Evolutionary conservation across 78 protist genomes (phyloP), one percentile per base, ranked within the genome.

Genomic region (slime mould (Dictyostelium discoideum)): DNA sequence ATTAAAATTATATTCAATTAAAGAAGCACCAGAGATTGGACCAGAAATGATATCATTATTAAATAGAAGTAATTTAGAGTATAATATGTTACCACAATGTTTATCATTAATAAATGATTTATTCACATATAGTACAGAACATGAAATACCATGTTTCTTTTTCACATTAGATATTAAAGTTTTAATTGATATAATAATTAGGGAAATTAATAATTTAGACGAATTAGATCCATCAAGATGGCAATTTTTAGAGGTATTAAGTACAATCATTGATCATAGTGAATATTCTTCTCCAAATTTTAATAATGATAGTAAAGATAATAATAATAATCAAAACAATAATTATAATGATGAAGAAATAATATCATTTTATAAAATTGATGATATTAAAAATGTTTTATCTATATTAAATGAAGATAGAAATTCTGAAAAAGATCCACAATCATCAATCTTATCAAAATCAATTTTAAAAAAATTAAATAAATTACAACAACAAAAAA

Each of bases 191-290:
- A 72, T 90, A 6, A 20, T 90, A 18, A 77, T 90, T 18, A 63
- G 87, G 48, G 80, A 80, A 44, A 90, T 90, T 18, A 86, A 82
- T 90, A 90, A 90, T 82, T 46, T 90, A 29, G 81, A 90, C 67
- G 94, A 90, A 90, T 46, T 80, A 18, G 94, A 90, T 48, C 94
- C 94, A 67, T 18, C 77, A n/a, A 90, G 94, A 90, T 90, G 94
- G 94, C 82, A 80, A 32, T 90, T 81, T 72, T 37, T 90, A 50
- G 94, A 90, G 4, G 77, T 82, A 26, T 32, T 90, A 24, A 20
- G 24, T 26, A 72, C 73, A 14, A 48, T 90, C 3, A 13, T 90
- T 6, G 63, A 81, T 39, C 88, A 90, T 72, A 54, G 20, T 16
- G 74, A 82, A 77, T 90, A 63, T 50, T 6, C 20, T 7, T 13